A percentile compares a stretch with the other conserved stretches of the same genome.
Conservation (phyloP, 2,329 filamentous ascomycete genomes). For the Raffaelea ambrosiae region DNA sequence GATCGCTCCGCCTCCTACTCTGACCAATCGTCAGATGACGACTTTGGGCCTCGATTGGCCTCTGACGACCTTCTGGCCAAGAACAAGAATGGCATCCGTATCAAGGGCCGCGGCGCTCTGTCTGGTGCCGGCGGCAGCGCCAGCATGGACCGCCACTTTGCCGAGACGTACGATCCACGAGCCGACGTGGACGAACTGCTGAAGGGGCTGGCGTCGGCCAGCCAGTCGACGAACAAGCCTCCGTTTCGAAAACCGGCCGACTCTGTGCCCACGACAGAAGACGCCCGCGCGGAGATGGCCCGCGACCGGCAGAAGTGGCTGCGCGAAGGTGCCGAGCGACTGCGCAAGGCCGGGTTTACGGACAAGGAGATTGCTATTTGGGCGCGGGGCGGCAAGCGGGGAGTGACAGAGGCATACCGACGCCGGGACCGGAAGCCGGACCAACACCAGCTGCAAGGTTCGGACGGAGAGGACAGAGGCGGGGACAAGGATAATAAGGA, state of each 20-base stretch:
- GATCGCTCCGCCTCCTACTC: conserved; percentile 1
- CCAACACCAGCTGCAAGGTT: too few species aligned
- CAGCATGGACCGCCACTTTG: conserved; percentile 12
- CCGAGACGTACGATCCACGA: conserved; percentile 10
- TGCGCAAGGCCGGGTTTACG: conserved; percentile 70
- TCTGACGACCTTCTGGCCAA: too few species aligned
- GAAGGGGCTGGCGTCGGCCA: too few species aligned
- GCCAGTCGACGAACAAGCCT: too few species aligned
- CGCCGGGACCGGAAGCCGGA: too few species aligned
- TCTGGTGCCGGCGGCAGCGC: background rate
- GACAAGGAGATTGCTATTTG: conserved; percentile 65
- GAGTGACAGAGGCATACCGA: too few species aligned
- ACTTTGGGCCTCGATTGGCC: too few species aligned
- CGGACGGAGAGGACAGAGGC: too few species aligned
- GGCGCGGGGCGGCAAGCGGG: conserved; percentile 53
- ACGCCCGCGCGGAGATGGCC: conserved; percentile 9
- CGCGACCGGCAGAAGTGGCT: conserved; percentile 54
- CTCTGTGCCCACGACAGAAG: background rate
- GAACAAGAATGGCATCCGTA: too few species aligned
- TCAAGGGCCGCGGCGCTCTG: background rate
- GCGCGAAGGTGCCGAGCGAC: conserved; percentile 65
- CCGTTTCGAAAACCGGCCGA: background rate
- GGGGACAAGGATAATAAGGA: too few species aligned
- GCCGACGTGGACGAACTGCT: conserved; percentile 1
- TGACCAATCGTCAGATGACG: conserved; percentile 6